A percentile compares a stretch with the other conserved stretches of the same genome.
These are phyloP conservation scores for Camelina hispida DNA, from an alignment of 345 rosid species.

Conservation along the genomic window DNA sequence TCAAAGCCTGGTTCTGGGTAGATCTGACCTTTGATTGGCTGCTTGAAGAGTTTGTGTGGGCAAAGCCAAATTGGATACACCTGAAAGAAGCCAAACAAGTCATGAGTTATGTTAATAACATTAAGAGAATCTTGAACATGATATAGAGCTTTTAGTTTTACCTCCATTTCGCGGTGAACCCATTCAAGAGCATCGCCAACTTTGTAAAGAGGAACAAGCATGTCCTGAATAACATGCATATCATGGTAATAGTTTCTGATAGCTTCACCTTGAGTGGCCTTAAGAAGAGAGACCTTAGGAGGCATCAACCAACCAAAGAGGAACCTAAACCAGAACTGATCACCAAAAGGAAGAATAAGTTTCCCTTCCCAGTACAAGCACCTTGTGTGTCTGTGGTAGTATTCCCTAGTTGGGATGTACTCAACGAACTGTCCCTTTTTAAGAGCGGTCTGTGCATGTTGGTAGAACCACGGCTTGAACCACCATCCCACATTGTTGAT, in stretches of 20 bases:
- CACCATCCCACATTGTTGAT: slow-evolving; percentile 96
- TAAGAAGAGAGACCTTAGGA: slow-evolving; percentile 97
- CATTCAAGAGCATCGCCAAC: slow-evolving; percentile 96
- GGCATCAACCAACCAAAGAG: slow-evolving; percentile 99
- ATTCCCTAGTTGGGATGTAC: slow-evolving; percentile 96
- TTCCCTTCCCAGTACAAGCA: slow-evolving; percentile 99
- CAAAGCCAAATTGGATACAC: slow-evolving; percentile 97
- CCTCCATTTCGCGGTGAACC: slow-evolving; percentile 98
- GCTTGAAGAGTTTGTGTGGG: slow-evolving; percentile 90
- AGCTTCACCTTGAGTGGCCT: slow-evolving; percentile 99
- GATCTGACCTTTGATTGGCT: slow-evolving; percentile 83
- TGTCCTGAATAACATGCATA: slow-evolving; percentile 96
- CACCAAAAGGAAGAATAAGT: slow-evolving; percentile 96
- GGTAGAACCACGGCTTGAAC: slow-evolving; percentile 99
- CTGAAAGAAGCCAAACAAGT: slow-evolving; percentile 44
- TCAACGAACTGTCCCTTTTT: slow-evolving; percentile 92
- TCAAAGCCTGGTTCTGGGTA: slow-evolving; percentile 98
- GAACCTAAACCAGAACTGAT: slow-evolving; percentile 96
- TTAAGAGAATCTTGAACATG: slow-evolving; percentile 19
- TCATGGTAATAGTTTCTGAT: slow-evolving; percentile 98
- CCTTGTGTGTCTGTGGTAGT: slow-evolving; percentile 97
- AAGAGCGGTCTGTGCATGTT: slow-evolving; percentile 80
- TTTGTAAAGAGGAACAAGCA: slow-evolving; percentile 98
- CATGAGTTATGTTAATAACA: slow-evolving; percentile 2
- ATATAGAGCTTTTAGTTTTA: slow-evolving; percentile 36